Conservation (phyloP, 1,284 basidiomycete species). For the Vanrija sp. region DNA sequence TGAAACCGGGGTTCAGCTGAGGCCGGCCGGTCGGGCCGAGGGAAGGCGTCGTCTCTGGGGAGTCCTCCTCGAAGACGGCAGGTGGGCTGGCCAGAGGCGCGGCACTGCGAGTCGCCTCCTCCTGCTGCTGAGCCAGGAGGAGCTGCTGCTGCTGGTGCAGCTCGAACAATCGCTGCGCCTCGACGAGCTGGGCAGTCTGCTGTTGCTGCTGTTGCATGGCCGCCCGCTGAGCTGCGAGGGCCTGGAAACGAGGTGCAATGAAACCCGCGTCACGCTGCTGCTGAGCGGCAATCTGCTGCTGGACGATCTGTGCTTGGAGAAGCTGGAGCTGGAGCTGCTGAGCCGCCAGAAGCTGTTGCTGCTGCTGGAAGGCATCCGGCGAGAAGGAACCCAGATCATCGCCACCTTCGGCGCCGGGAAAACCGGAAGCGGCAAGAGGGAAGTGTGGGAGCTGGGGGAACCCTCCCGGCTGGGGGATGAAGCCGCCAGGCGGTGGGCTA, state of each 20-base stretch:
- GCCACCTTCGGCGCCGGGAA: conserved; percentile 19
- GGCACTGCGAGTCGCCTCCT: conserved; percentile 19
- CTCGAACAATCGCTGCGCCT: conserved; percentile 40
- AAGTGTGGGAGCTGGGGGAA: conserved; percentile 18
- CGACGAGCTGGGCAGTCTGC: conserved; percentile 49
- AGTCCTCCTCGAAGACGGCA: conserved; percentile 46
- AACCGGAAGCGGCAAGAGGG: conserved; percentile 13
- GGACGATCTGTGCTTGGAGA: conserved; percentile 40
- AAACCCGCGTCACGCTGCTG: conserved; percentile 53
- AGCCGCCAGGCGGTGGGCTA: not conserved
- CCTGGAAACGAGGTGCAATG: conserved; percentile 78
- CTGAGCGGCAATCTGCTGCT: conserved; percentile 26
- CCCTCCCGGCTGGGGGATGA: conserved; percentile 1
- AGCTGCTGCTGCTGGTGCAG: conserved; percentile 33
- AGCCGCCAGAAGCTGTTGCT: conserved; percentile 41
- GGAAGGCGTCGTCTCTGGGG: conserved; percentile 29
- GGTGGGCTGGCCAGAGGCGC: conserved; percentile 24
- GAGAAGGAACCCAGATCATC: conserved; percentile 17
- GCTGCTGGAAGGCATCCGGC: conserved; percentile 32
- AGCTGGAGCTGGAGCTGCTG: conserved; percentile 44
- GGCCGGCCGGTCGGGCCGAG: conserved; percentile 77
- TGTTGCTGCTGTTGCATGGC: conserved; percentile 51
- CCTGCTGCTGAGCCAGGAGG: conserved; percentile 25
- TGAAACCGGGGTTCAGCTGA: conserved; percentile 81
- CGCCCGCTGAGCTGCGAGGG: conserved; percentile 65